Percentiles rank a stretch among this genome's conserved stretches.
Conservation (phyloP, 2,329 filamentous ascomycete species). For the Ceratocystis eucalypticola region DNA sequence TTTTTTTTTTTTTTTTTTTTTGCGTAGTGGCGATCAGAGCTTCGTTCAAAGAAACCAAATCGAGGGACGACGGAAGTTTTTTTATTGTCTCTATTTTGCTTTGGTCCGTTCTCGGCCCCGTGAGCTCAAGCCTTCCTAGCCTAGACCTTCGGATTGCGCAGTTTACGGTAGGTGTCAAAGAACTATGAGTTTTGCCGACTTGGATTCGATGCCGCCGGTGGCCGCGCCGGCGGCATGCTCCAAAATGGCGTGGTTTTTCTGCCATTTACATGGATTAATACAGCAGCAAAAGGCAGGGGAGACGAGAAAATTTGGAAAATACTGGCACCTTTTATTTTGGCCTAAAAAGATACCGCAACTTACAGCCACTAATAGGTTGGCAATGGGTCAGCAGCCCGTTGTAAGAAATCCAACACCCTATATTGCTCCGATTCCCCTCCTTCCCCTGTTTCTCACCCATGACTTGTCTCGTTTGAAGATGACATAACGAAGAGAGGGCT, state of each 20-base stretch:
- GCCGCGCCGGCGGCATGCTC: conserved; percentile 12
- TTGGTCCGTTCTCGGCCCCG: conserved; percentile 6
- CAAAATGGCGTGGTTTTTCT: conserved; percentile 6
- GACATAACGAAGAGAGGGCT: background rate
- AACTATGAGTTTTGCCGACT: background rate
- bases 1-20: no score
- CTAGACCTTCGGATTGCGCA: background rate
- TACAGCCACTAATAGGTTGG: background rate
- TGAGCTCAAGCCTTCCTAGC: background rate
- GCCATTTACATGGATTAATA: background rate
- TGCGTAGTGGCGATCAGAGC: background rate
- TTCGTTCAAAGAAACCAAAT: background rate
- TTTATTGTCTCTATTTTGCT: background rate
- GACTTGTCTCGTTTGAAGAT: background rate
- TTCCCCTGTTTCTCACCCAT: background rate
- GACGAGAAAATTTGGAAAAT: background rate
- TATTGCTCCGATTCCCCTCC: background rate
- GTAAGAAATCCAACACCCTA: background rate
- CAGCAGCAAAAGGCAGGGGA: background rate
- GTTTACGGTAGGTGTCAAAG: background rate
- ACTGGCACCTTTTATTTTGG: background rate
- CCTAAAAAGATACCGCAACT: no score
- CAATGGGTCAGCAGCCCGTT: background rate
- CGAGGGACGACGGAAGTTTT: background rate
- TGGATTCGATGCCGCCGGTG: background rate